Evolutionary conservation across 2,329 filamentous ascomycete genomes (phyloP).

Genomic region (Elsinoe batatas): DNA sequence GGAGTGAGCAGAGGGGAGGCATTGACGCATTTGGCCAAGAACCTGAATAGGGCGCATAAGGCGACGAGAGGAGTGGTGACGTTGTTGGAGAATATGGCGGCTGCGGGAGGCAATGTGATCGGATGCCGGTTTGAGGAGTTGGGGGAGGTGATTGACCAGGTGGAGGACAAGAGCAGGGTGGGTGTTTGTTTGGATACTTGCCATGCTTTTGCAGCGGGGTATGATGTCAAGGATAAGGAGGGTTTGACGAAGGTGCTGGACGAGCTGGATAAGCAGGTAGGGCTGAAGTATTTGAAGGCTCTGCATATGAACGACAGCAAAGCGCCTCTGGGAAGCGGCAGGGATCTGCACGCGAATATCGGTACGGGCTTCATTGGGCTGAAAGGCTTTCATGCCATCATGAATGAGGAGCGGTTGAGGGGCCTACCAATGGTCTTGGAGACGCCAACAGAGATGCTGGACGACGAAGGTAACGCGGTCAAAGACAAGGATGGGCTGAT

Average conservation of each 20-base stretch:
- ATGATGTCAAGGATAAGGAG: constrained; percentile 70
- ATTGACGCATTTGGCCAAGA: constrained; percentile 65
- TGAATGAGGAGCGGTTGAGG: constrained; percentile 70
- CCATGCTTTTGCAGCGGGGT: constrained; percentile 88
- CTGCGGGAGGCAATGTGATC: constrained; percentile 67
- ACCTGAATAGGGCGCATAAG: constrained; percentile 72
- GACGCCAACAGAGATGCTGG: constrained; percentile 76
- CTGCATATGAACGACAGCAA: constrained; percentile 95
- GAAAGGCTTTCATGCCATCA: constrained; percentile 78
- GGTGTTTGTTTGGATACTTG: constrained; percentile 96
- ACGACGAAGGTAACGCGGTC: constrained; percentile 48
- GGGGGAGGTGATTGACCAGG: constrained; percentile 66
- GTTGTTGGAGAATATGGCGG: constrained; percentile 92
- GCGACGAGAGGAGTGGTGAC: constrained; percentile 66
- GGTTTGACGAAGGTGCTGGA: constrained; percentile 64
- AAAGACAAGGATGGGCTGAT: constrained; percentile 37
- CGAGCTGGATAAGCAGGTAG: constrained; percentile 68
- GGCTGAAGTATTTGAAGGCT: constrained; percentile 68
- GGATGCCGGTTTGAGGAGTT: constrained; percentile 81
- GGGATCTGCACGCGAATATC: constrained; percentile 92
- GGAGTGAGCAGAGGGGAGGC: constrained; percentile 58
- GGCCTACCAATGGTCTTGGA: constrained; percentile 86
- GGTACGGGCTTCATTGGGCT: constrained; percentile 89
- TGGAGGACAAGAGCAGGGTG: constrained; percentile 73
- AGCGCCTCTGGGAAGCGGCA: constrained; percentile 68